Percentiles rank a stretch among this genome's conserved stretches.
Evolutionary conservation across 495 filamentous ascomycete species (phyloP).

Genomic region (Neurospora discreta): DNA sequence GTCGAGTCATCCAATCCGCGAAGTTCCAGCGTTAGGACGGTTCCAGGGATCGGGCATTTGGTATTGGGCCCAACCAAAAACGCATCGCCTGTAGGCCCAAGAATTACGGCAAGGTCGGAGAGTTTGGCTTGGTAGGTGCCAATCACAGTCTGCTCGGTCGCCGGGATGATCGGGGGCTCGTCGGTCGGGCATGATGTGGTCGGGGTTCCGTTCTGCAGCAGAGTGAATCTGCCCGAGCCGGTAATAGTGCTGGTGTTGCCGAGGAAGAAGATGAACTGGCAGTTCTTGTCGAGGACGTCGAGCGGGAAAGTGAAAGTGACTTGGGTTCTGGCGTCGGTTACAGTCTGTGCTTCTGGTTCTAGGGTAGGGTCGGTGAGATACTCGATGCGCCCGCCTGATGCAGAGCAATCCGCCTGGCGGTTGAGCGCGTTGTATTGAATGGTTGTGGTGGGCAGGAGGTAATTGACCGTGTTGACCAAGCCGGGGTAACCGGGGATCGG

Average conservation of each 20-base stretch:
- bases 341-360: background rate
- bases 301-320: background rate
- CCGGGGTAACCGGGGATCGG: background rate
- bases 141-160: rapidly evolving
- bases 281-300: background rate
- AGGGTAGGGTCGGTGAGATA: background rate
- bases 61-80: background rate
- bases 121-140: background rate
- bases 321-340: background rate
- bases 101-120: background rate
- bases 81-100: background rate
- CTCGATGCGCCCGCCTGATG: background rate
- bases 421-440: background rate
- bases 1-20: background rate
- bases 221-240: background rate
- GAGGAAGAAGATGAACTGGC: background rate
- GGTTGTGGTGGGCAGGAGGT: background rate
- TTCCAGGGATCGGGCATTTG: background rate
- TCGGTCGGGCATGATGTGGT: background rate
- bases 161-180: background rate
- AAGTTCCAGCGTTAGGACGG: background rate
- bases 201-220: background rate
- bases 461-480: background rate
- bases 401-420: background rate
- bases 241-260: background rate